Conservation (phyloP, 1,284 basidiomycete species). For the Gomphus bonarii region DNA sequence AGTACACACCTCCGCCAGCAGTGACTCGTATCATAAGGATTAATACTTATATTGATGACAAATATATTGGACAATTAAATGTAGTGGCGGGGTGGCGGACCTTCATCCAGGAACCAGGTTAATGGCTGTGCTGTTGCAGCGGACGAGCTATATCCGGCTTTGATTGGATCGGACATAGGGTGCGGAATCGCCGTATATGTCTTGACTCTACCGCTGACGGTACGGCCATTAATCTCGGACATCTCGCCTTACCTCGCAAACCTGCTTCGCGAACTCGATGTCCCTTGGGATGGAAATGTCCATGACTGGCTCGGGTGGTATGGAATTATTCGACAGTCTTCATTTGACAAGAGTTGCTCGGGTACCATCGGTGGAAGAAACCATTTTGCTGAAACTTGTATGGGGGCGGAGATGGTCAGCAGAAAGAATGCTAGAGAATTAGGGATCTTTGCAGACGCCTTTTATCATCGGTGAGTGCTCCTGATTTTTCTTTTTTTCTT, state of each 20-base stretch:
- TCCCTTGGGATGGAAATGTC: slow-evolving; percentile 25
- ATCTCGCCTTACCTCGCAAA: slow-evolving; percentile 21
- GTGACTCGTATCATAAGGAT: slow-evolving; percentile 21
- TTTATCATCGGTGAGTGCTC: not conserved
- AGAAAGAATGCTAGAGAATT: slow-evolving; percentile 13
- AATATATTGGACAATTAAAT: slow-evolving; percentile 25
- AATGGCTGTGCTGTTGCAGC: slow-evolving; percentile 25
- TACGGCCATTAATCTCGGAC: slow-evolving; percentile 14
- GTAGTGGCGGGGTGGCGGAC: slow-evolving; percentile 28
- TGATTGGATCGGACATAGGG: slow-evolving; percentile 29
- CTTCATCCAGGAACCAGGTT: slow-evolving; percentile 29
- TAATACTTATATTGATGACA: slow-evolving; percentile 24
- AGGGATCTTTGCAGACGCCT: not conserved
- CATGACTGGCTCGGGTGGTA: slow-evolving; percentile 23
- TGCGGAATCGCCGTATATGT: slow-evolving; percentile 29
- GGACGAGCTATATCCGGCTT: slow-evolving; percentile 27
- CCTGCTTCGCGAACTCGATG: slow-evolving; percentile 24
- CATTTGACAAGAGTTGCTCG: slow-evolving; percentile 23
- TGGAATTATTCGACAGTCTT: slow-evolving; percentile 21
- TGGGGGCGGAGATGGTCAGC: slow-evolving; percentile 23
- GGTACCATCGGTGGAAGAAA: slow-evolving; percentile 29
- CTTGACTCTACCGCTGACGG: slow-evolving; percentile 19
- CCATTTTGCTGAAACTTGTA: slow-evolving; percentile 29
- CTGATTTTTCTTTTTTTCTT: not conserved
- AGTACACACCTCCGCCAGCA: slow-evolving; percentile 23